A percentile compares a stretch with the other conserved stretches of the same genome.
Evolutionary conservation across 306 rosid genomes (phyloP).

Genomic region (Arachis stenosperma): DNA sequence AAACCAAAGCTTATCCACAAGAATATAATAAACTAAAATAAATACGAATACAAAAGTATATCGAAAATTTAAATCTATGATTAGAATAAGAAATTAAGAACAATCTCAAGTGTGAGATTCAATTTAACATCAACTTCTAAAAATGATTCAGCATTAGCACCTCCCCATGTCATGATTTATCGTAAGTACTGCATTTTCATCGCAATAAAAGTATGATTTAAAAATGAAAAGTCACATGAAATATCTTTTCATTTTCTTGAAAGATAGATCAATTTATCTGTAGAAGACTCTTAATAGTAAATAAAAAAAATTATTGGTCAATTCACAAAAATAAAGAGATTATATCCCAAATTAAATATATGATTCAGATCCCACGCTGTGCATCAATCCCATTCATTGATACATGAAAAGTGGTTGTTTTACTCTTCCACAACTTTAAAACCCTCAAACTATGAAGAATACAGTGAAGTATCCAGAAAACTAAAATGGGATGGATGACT

Average conservation of each 20-base stretch:
- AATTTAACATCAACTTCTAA: constrained; percentile 78
- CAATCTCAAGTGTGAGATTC: constrained; percentile 80
- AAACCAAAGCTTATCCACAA: too few species aligned
- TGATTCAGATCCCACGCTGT: neutral
- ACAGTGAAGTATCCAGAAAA: constrained; percentile 36
- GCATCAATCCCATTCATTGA: constrained; percentile 10
- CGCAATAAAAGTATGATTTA: constrained; percentile 23
- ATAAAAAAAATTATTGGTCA: neutral
- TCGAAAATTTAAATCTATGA: constrained; percentile 5
- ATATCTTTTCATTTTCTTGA: neutral
- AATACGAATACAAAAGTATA: constrained; percentile 9
- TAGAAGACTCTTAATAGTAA: neutral
- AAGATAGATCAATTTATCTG: constrained; percentile 7
- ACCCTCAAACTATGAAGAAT: constrained; percentile 79
- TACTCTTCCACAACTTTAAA: constrained; percentile 78
- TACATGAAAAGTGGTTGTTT: constrained; percentile 86
- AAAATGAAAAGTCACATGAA: neutral
- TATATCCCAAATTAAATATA: neutral
- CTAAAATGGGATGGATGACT: constrained; percentile 29
- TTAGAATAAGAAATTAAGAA: neutral
- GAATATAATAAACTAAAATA: neutral
- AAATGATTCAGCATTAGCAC: constrained; percentile 51
- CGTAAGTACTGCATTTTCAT: constrained; percentile 72
- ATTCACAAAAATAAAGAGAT: constrained; percentile 1
- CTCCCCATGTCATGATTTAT: constrained; percentile 80